Evolutionary conservation across 345 rosid genomes (phyloP).

Genomic region (Noccaea bulbosa): DNA sequence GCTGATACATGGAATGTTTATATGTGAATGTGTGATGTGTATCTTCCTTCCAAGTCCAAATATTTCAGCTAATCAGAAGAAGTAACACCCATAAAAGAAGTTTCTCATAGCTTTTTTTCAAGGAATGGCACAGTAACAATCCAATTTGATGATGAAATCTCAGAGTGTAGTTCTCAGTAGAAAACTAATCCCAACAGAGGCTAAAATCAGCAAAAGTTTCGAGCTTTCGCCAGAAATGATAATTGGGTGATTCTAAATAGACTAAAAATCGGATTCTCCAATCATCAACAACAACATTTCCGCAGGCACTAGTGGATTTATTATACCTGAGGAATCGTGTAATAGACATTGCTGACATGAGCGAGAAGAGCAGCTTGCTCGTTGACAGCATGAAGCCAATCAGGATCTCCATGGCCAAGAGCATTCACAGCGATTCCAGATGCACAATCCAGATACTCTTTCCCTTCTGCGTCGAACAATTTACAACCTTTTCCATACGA

Average conservation of each 20-base stretch:
- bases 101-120: not conserved
- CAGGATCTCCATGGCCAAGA: conserved; percentile 80
- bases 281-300: not conserved
- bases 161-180: not conserved
- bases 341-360: conserved; percentile 80
- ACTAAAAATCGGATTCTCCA: not conserved
- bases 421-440: conserved; percentile 89
- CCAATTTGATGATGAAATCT: not conserved
- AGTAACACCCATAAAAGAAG: not conserved
- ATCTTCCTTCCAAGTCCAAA: not conserved
- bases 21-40: not conserved
- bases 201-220: not conserved
- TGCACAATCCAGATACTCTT: conserved; percentile 75
- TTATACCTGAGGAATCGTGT: conserved; percentile 76
- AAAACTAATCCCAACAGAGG: not conserved
- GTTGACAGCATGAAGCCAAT: conserved; percentile 72
- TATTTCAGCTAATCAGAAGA: not conserved
- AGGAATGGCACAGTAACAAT: not conserved
- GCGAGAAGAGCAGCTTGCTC: conserved; percentile 73
- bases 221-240: not conserved
- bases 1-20: not conserved
- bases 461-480: conserved; percentile 75
- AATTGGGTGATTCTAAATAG: not conserved
- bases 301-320: too few species aligned
- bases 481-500: conserved; percentile 76